These are phyloP conservation scores for Venturia asperata DNA, from an alignment of 2,329 filamentous ascomycete species.

Conservation along the genomic window DNA sequence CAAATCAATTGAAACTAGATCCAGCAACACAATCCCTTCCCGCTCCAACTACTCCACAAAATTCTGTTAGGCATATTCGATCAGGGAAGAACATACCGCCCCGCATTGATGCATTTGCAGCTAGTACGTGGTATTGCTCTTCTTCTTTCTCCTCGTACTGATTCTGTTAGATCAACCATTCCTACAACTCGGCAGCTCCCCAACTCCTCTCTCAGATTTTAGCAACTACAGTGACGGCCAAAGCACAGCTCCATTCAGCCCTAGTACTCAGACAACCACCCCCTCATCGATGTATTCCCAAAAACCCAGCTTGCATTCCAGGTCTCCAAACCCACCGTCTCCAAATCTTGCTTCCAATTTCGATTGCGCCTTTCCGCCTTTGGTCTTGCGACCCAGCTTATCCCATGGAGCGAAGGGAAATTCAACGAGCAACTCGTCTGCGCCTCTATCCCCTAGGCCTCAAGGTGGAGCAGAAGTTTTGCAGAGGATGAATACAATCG, in stretches of 20 bases:
- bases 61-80: slow-evolving; percentile 30
- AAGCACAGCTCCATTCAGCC: slow-evolving; percentile 31
- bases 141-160: slow-evolving; percentile 33
- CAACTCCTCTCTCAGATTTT: slow-evolving; percentile 55
- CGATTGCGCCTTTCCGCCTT: slow-evolving; percentile 49
- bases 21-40: neutral
- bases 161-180: slow-evolving; percentile 47
- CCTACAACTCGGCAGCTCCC: slow-evolving; percentile 45
- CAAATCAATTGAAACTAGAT: slow-evolving; percentile 5
- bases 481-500: slow-evolving; percentile 58
- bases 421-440: slow-evolving; percentile 21
- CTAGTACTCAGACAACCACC: slow-evolving; percentile 22
- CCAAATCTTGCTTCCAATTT: slow-evolving; percentile 32
- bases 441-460: slow-evolving; percentile 24
- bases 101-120: slow-evolving; percentile 50
- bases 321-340: slow-evolving; percentile 28
- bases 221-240: slow-evolving; percentile 29
- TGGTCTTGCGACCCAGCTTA: slow-evolving; percentile 36
- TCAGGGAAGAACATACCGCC: slow-evolving; percentile 44
- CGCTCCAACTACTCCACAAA: slow-evolving; percentile 18
- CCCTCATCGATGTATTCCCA: slow-evolving; percentile 18
- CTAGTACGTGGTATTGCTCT: slow-evolving; percentile 43
- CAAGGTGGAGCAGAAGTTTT: slow-evolving; percentile 41
- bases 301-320: slow-evolving; percentile 24
- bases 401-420: slow-evolving; percentile 21